A percentile compares a stretch with the other conserved stretches of the same genome.
phyloP scores from a whole-genome alignment of 2,329 filamentous ascomycete genomes.

The Fusarium sp. region DNA sequence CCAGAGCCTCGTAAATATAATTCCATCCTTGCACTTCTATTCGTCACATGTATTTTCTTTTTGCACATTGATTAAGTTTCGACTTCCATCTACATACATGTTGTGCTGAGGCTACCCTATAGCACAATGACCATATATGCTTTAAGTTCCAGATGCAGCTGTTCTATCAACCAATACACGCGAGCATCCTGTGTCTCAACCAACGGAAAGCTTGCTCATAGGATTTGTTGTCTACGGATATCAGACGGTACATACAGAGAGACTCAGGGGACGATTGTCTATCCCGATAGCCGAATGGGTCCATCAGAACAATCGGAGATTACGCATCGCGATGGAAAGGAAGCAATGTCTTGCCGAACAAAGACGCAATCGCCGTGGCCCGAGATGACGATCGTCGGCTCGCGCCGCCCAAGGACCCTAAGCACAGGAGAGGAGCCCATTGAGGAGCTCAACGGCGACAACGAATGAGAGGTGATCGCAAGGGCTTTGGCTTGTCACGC shows the following conservation, averaged over 20 bases:
- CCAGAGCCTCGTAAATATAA: background rate
- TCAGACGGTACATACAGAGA: background rate
- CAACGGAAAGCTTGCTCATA: background rate
- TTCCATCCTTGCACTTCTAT: background rate
- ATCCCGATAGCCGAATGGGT: constrained; percentile 21
- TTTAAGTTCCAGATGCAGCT: background rate
- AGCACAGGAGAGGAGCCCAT: constrained; percentile 14
- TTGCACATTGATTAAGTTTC: background rate
- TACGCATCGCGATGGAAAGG: background rate
- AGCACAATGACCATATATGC: background rate
- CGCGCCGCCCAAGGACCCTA: constrained; percentile 22
- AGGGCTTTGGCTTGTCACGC: constrained; percentile 27
- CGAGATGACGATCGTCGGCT: constrained; percentile 35
- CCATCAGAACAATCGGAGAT: constrained; percentile 10
- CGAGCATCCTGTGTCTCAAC: background rate
- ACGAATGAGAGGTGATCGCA: constrained; percentile 32
- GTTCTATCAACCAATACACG: background rate
- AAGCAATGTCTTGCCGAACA: constrained; percentile 17
- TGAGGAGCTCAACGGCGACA: constrained; percentile 11
- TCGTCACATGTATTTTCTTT: background rate
- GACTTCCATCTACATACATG: background rate
- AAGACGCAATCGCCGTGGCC: constrained; percentile 18
- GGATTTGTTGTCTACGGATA: background rate
- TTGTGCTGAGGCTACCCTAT: background rate
- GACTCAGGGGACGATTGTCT: constrained; percentile 5